Evolutionary conservation across 2,329 filamentous ascomycete genomes (phyloP).

Genomic region (Chaetomiaceae sp.): DNA sequence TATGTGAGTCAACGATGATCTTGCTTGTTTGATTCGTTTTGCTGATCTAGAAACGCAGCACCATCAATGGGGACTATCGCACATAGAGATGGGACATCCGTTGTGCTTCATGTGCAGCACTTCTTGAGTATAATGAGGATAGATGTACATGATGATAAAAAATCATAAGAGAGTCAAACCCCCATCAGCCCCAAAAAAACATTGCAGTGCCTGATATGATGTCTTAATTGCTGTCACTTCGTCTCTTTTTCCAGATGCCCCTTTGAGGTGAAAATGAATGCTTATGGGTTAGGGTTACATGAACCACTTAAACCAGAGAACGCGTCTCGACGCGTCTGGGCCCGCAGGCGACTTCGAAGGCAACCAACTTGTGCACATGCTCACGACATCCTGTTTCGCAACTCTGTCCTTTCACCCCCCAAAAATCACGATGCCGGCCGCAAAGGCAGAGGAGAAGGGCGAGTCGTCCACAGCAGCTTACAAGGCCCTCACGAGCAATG

Average conservation of each 20-base stretch:
- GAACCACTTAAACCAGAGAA: constrained; percentile 19
- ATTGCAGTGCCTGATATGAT: too few relatives aligned
- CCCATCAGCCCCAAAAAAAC: too few relatives aligned
- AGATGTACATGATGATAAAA: not conserved
- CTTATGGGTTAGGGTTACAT: constrained; percentile 17
- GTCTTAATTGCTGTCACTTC: too few relatives aligned
- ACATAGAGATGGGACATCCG: constrained; percentile 43
- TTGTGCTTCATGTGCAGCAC: too few relatives aligned
- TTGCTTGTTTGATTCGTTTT: constrained; percentile 10
- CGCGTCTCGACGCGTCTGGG: constrained; percentile 17
- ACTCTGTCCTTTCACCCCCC: too few relatives aligned
- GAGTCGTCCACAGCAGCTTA: constrained; percentile 56
- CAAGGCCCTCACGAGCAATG: constrained; percentile 46
- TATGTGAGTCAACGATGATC: constrained; percentile 34
- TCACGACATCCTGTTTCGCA: too few relatives aligned
- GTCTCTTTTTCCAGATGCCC: too few relatives aligned
- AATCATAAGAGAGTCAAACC: too few relatives aligned
- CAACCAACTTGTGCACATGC: too few relatives aligned
- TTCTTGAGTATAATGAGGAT: not conserved
- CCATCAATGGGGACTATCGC: constrained; percentile 63
- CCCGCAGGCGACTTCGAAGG: not conserved
- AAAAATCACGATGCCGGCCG: constrained; percentile 42
- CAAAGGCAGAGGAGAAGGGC: constrained; percentile 46
- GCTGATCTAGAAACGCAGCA: constrained; percentile 29
- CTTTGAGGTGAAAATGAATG: too few relatives aligned